Base-by-base conservation (phyloP, 768 basidiomycete genomes). In the Kondoa subrosea region DNA sequence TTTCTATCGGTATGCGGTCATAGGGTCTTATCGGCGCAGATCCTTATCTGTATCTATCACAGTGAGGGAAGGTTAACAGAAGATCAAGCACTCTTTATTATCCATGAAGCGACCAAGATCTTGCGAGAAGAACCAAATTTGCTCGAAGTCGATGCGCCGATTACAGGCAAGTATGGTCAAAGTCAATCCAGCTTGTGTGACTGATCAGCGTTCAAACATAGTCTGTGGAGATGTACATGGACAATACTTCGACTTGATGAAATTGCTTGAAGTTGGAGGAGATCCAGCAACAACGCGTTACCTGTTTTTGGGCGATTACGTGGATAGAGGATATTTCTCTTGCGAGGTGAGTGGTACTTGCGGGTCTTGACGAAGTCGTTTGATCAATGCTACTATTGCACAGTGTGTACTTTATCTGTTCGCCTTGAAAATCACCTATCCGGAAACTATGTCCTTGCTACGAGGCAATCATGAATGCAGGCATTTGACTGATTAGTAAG, bases 361-460 rank as follows among this genome's bases (percentile, higher is more conserved):
- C 8, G 56, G 66, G 69, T 34, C 67, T 57, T 69, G 58, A 21
- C 64, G 57, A 64, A 58, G 33, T 3, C 64, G 8, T 68, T 25
- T 16, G 27, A 31, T 31, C 12, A 29, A 34, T 34, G 60, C 40
- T 50, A 50, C 40, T 50, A 8, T 50, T 50, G 67, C 29, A 1
- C 75, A 97, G 92, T 97, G 93, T 76, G 93, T 97, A 25, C 80
- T 97, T 59, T 99, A 99, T 77, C 82, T 99, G 31, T 99, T 92
- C 92, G 84, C 91, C 1, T 82, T 99, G 77, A 99, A 99, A 81
- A 96, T 99, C 77, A 96, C 93, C 91, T 97, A 96, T 78, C 95
- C 95, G 64, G 85, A 92, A 73, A 95, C 92, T 30, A 81, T 97
- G 40, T 96, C 93, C 82, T 83, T 99, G 56, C 83, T 99, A 34